Conservation (phyloP, 805 yeast genomes). For the Lipomyces mesembrius region DNA sequence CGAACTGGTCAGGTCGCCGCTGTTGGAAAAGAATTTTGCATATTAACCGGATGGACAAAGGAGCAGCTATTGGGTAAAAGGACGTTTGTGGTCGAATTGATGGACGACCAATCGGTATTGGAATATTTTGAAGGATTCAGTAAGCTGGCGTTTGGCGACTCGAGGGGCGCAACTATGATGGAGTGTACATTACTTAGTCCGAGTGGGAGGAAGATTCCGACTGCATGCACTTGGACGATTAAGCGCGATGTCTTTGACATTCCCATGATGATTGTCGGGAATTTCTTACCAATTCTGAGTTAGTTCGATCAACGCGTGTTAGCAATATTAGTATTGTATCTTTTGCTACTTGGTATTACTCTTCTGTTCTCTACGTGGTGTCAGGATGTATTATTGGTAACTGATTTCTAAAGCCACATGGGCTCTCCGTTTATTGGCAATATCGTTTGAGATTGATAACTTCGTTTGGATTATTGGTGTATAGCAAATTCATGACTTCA, state of each 20-base stretch:
- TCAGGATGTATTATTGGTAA: too few species aligned
- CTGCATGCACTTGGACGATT: constrained; percentile 89
- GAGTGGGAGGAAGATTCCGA: constrained; percentile 54
- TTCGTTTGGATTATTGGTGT: not conserved
- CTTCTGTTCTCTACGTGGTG: too few species aligned
- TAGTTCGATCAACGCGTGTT: constrained; percentile 16
- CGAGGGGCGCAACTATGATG: constrained; percentile 84
- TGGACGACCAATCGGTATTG: constrained; percentile 85
- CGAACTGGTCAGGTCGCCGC: constrained; percentile 94
- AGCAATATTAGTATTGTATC: not conserved
- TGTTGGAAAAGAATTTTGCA: constrained; percentile 91
- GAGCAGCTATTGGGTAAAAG: constrained; percentile 68
- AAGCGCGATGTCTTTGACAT: constrained; percentile 95
- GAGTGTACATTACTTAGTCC: constrained; percentile 77
- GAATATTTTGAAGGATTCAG: constrained; percentile 87
- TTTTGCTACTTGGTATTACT: not conserved
- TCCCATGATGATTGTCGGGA: constrained; percentile 96
- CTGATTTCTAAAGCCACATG: not conserved
- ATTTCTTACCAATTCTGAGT: constrained; percentile 73
- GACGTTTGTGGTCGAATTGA: constrained; percentile 63
- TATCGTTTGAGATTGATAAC: not conserved
- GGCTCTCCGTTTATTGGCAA: not conserved
- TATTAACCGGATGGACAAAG: constrained; percentile 86
- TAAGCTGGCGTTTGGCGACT: constrained; percentile 87
- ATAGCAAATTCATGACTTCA: not conserved